Evolutionary conservation across 2,329 filamentous ascomycete genomes (phyloP), one percentile per base, ranked within the genome.

Genomic region (Fusarium falciforme): DNA sequence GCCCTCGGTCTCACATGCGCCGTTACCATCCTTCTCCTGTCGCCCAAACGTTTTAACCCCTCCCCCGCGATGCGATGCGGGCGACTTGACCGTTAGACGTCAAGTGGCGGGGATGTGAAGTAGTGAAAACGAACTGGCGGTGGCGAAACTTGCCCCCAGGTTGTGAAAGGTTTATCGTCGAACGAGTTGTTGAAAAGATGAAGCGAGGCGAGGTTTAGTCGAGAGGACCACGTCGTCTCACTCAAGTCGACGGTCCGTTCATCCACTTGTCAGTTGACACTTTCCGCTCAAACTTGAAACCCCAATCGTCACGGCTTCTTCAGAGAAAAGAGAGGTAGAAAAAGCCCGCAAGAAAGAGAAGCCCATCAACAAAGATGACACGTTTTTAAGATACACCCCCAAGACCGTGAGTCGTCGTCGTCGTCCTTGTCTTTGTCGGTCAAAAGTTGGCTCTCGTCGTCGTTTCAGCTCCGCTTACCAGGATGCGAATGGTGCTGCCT

Each of bases 401-500:
- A 44, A 64, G 60, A 68, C 57, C 6, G n/a, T 40, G 7, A 40
- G 40, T 47, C 44, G 22, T 47, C 25, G 71, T 49, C 61, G 61
- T 67, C 57, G 64, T 63, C 33, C 22, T 22, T 22, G n/a, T 61
- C 22, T 31, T 52, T 52, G 35, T 58, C 33, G 31, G 31, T 40
- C 40, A 14, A 27, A 27, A 27, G 22, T 47, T 47, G 42, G 42
- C 22, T 47, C 17, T 61, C 35, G 67, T 72, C 69, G 69, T 68
- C 61, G 67, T 72, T 76, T 61, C 77, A 63, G 68, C 74, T 77
- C 65, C 59, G 66, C 70, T 72, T 64, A 74, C 75, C 66, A 74
- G 72, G 64, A 59, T 62, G 63, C 27, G 54, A 31, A 62, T 62
- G 73, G 76, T 78, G 76, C 74, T 78, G 76, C 76, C 76, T 78